phyloP scores from a whole-genome alignment of 345 rosid species.

The Aquilaria yunnanensis region DNA sequence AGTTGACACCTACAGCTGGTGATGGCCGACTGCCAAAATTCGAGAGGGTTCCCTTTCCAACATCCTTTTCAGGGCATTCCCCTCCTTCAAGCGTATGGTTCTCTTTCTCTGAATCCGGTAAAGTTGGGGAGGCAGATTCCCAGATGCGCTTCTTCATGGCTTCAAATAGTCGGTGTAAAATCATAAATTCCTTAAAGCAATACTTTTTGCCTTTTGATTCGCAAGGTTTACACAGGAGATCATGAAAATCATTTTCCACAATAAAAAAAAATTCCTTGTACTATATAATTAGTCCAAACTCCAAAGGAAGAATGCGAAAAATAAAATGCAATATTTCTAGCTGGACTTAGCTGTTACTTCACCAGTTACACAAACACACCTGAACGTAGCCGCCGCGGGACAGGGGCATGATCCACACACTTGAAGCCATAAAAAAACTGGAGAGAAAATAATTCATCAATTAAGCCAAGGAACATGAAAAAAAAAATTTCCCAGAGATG shows the following conservation, averaged over 20 bases:
- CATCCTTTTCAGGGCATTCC: slow-evolving; percentile 33
- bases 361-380: slow-evolving; percentile 28
- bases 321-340: neutral
- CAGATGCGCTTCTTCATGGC: slow-evolving; percentile 80
- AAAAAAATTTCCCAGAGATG: neutral
- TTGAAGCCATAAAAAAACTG: slow-evolving; percentile 45
- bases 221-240: no score
- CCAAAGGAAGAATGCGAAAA: no score
- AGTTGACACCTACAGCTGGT: slow-evolving; percentile 9
- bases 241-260: no score
- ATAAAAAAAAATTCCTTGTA: no score
- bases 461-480: no score
- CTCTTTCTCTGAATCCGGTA: slow-evolving; percentile 48
- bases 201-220: no score
- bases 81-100: slow-evolving; percentile 29
- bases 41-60: slow-evolving; percentile 32
- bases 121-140: slow-evolving; percentile 48
- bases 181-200: slow-evolving; percentile 8
- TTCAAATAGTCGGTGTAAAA: slow-evolving; percentile 27
- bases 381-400: slow-evolving; percentile 95
- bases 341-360: slow-evolving; percentile 3
- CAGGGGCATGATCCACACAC: slow-evolving; percentile 67
- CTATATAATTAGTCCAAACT: no score
- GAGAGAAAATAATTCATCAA: neutral
- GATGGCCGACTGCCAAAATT: slow-evolving; percentile 38